phyloP scores from a whole-genome alignment of 1,139 yeast genomes.

The Kodamaea alishanica region DNA sequence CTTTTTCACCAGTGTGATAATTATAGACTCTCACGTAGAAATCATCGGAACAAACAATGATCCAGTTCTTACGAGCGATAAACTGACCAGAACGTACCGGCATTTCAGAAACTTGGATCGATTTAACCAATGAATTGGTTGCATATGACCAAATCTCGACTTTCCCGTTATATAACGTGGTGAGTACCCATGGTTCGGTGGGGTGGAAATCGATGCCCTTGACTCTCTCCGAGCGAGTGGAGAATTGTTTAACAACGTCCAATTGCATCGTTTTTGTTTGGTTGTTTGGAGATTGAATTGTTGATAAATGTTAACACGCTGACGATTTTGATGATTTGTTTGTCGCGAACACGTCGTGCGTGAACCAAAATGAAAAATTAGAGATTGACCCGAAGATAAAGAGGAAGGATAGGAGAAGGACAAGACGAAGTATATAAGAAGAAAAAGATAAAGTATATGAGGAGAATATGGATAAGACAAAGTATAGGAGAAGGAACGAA shows the following conservation, averaged over 20 bases:
- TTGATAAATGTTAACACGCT: conserved; percentile 20
- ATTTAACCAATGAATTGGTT: conserved; percentile 53
- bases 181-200: conserved; percentile 91
- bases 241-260: conserved; percentile 66
- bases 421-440: too few species aligned
- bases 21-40: conserved; percentile 90
- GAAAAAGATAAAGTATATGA: neutral
- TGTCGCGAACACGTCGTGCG: neutral
- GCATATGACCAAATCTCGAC: conserved; percentile 94
- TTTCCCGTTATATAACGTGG: conserved; percentile 80
- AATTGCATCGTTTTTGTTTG: conserved; percentile 33
- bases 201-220: conserved; percentile 98
- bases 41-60: conserved; percentile 94
- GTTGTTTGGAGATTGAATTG: neutral
- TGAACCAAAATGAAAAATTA: conserved; percentile 1
- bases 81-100: conserved; percentile 96
- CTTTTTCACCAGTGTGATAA: conserved; percentile 91
- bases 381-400: neutral
- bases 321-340: conserved; percentile 13
- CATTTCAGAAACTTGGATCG: conserved; percentile 80
- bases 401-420: neutral
- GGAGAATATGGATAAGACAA: neutral
- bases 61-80: conserved; percentile 96
- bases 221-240: conserved; percentile 90
- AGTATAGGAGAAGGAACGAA: neutral